A percentile compares a stretch with the other conserved stretches of the same genome.
Conservation (phyloP, 257 asterid species). For the Knoxia roxburghii region DNA sequence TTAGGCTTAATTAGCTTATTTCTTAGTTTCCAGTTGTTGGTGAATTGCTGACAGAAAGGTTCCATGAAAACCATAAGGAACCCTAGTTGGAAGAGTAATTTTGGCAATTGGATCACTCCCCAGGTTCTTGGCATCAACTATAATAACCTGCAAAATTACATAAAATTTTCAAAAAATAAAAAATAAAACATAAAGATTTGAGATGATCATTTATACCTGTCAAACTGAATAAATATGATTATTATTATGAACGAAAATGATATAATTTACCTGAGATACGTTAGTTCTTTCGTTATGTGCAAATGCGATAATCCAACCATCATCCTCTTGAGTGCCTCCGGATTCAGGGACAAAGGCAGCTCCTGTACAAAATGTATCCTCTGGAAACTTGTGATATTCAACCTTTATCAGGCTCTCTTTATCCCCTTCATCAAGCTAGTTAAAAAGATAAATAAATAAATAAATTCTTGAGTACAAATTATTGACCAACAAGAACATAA, state of each 20-base stretch:
- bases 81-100: slow-evolving; percentile 44
- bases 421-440: slow-evolving; percentile 7
- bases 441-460: too few species aligned
- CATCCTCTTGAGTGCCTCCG: slow-evolving; percentile 44
- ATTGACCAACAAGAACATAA: background rate
- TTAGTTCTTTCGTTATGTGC: slow-evolving; percentile 43
- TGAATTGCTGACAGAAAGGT: slow-evolving; percentile 28
- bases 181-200: too few species aligned
- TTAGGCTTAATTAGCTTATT: too few species aligned
- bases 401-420: slow-evolving; percentile 25
- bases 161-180: background rate
- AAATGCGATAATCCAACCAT: slow-evolving; percentile 53
- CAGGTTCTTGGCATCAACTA: slow-evolving; percentile 48
- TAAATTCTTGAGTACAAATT: background rate
- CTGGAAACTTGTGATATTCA: slow-evolving; percentile 45
- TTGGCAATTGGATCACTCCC: slow-evolving; percentile 34
- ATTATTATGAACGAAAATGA: too few species aligned
- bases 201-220: too few species aligned
- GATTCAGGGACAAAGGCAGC: slow-evolving; percentile 40
- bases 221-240: too few species aligned
- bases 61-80: slow-evolving; percentile 75
- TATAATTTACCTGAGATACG: slow-evolving; percentile 42
- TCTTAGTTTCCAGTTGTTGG: too few species aligned
- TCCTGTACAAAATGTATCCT: slow-evolving; percentile 53
- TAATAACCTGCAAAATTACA: slow-evolving; percentile 32